Base-by-base conservation (phyloP, 331 rosid species). In the Quercus tomentella region DNA sequence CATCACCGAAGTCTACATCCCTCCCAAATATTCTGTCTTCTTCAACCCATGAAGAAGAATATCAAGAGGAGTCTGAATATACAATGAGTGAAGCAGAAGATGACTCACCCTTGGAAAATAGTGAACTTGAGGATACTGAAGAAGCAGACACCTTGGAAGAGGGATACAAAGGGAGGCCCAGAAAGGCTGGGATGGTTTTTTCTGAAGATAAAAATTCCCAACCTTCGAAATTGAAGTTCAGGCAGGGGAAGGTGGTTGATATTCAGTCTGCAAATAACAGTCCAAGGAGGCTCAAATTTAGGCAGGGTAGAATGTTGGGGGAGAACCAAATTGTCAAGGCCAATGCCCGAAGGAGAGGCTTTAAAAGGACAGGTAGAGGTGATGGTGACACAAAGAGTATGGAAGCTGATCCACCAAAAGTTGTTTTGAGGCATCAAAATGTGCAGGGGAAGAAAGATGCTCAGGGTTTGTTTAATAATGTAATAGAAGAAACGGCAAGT, bases 401-500 rank as follows among this genome's bases (percentile, higher is more conserved):
- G 16, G 35, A 76, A 65, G 49, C 80, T 22, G 74, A 75, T 45
- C 68, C 85, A 70, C 93, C 88, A 71, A 82, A 86, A 68, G 91
- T 96, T 85, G 84, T 90, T 77, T 74, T 96, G 90, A 90, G 94
- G 49, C 97, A 88, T 80, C 97, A 90, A 81, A 92, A 84, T 83
- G 80, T 82, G 79, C 90, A 81, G 72, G 91, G 88, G 81, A 90
- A 88, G 92, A 92, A 81, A 85, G 96, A 90, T 57, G 93, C 87
- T 10, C 92, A 85, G 75, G 93, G 92, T 33, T 87, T 96, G 88
- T 87, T 91, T 7, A 96, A 96, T 77, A 90, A 87, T 73, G 98
- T 96, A 4, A 96, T 96, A 0, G 97, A 96, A 83, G 99, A 93
- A 86, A 90, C 99, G 0, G 99, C 99, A 31, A 91, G 90, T 79